phyloP scores from a whole-genome alignment of 768 basidiomycete genomes.

The Naganishia vishniacii region DNA sequence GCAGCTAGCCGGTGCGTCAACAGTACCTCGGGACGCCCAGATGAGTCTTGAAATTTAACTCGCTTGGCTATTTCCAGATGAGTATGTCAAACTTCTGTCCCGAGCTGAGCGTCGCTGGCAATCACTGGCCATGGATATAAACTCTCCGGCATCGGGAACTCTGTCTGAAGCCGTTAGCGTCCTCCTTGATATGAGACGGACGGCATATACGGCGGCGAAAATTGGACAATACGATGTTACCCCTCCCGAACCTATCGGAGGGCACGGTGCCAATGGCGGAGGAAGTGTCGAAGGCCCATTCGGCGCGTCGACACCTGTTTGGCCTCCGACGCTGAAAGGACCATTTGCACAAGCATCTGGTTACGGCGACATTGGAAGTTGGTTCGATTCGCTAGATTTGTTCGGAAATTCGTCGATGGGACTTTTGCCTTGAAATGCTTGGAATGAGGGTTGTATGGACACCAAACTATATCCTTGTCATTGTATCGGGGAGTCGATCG shows the following conservation, averaged over 20 bases:
- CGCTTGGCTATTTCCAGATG: constrained; percentile 34
- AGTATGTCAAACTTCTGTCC: constrained; percentile 43
- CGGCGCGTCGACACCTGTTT: constrained; percentile 35
- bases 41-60: too few species aligned
- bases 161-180: constrained; percentile 42
- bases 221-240: constrained; percentile 38
- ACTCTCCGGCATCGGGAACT: constrained; percentile 31
- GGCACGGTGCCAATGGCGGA: not conserved
- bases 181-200: constrained; percentile 42
- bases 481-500: too few species aligned
- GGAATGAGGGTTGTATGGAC: not conserved
- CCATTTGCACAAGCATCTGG: constrained; percentile 11
- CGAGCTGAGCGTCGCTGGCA: constrained; percentile 44
- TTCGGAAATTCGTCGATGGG: constrained; percentile 17
- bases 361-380: constrained; percentile 40
- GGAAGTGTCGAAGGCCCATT: constrained; percentile 6
- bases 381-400: constrained; percentile 37
- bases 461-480: too few species aligned
- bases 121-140: constrained; percentile 25
- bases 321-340: constrained; percentile 22
- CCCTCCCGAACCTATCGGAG: constrained; percentile 34
- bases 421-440: not conserved
- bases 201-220: constrained; percentile 40
- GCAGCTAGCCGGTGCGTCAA: constrained; percentile 41
- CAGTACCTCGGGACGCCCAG: too few species aligned